Percentiles rank a stretch among this genome's conserved stretches.
Evolutionary conservation across 192 early-diverging fungal species (phyloP).

Genomic region (Chytriomyces hyalinus): DNA sequence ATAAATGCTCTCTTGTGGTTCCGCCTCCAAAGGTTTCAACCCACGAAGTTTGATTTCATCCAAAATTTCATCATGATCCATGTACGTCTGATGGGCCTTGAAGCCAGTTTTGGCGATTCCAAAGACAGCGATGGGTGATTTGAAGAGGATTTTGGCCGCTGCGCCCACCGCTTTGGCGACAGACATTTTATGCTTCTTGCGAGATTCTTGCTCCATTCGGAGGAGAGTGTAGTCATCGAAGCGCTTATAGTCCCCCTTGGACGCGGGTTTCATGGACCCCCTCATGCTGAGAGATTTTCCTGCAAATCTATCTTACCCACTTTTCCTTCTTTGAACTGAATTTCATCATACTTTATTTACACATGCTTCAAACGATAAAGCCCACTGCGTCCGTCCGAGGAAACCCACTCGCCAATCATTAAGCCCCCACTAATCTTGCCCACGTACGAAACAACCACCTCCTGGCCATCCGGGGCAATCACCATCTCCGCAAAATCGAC

Average conservation of each 20-base stretch:
- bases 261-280: not conserved
- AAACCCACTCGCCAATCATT: conserved; percentile 19
- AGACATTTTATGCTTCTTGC: conserved; percentile 22
- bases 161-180: conserved; percentile 18
- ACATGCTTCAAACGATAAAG: conserved; percentile 11
- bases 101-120: conserved; percentile 20
- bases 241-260: not conserved
- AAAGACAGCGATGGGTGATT: conserved; percentile 19
- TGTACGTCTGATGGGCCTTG: conserved; percentile 4
- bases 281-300: not conserved
- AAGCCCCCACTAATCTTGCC: conserved; percentile 2
- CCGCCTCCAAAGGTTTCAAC: not conserved
- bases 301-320: not conserved
- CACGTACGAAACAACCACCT: conserved; percentile 11
- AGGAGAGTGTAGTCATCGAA: conserved; percentile 4
- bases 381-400: conserved; percentile 16
- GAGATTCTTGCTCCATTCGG: conserved; percentile 5
- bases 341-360: not conserved
- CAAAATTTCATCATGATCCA: conserved; percentile 17
- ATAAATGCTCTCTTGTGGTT: conserved; percentile 13
- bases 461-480: not conserved
- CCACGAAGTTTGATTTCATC: conserved; percentile 7
- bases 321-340: not conserved
- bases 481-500: conserved; percentile 11
- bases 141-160: conserved; percentile 25